These are phyloP conservation scores for Ligustrum vulgare DNA, from an alignment of 257 asterid genomes.

Conservation along the genomic window DNA sequence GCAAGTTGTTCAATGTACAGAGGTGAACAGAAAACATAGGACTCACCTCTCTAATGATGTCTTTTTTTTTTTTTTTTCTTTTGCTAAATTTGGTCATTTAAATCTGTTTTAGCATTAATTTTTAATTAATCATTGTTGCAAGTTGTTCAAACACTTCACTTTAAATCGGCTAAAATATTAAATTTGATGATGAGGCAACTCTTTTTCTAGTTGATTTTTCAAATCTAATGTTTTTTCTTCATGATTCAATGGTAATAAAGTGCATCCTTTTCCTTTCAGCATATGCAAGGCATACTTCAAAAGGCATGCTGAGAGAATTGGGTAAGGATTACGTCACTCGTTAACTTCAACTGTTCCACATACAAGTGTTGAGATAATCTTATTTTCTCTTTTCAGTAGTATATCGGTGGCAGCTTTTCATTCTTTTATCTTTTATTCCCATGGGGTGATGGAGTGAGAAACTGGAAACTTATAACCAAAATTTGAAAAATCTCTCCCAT, in stretches of 20 bases:
- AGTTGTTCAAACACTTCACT: background rate
- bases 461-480: conserved; percentile 1
- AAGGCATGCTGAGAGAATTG: conserved; percentile 84
- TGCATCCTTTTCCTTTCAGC: conserved; percentile 42
- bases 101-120: background rate
- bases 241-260: conserved; percentile 25
- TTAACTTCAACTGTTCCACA: background rate
- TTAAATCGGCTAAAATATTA: too few species aligned
- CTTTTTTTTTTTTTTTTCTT: too few species aligned
- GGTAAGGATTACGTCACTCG: conserved; percentile 44
- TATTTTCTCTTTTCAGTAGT: background rate
- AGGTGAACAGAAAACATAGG: background rate
- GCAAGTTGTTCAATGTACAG: background rate
- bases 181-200: background rate
- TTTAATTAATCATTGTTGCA: background rate
- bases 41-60: background rate
- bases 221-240: background rate
- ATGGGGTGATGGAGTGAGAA: background rate
- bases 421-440: background rate
- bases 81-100: background rate
- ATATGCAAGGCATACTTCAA: conserved; percentile 95
- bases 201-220: background rate
- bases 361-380: background rate
- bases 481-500: background rate
- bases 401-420: background rate